A percentile compares a stretch with the other conserved stretches of the same genome.
Conservation (phyloP, 1,284 basidiomycete species). For the Laetiporus sulphureus region DNA sequence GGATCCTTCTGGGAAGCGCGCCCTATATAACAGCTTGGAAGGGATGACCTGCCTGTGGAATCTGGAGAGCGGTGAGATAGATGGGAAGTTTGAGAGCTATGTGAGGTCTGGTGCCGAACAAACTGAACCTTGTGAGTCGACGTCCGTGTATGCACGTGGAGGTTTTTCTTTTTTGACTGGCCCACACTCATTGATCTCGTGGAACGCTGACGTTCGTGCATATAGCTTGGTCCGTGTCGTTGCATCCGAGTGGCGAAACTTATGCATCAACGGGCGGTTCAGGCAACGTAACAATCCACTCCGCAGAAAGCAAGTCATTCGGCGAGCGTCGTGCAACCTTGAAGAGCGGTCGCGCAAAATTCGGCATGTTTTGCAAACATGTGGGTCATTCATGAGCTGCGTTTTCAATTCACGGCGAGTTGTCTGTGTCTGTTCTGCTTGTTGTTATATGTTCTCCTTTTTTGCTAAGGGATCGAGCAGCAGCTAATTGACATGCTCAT, state of each 20-base stretch:
- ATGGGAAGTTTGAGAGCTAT: conserved; percentile 69
- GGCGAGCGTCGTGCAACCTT: conserved; percentile 52
- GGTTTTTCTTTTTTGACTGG: too few species aligned
- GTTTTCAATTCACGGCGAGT: conserved; percentile 2
- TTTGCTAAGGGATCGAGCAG: neutral
- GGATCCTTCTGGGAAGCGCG: conserved; percentile 53
- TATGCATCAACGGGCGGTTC: conserved; percentile 78
- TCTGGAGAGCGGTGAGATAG: conserved; percentile 47
- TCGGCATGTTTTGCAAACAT: conserved; percentile 75
- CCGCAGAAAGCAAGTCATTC: conserved; percentile 52
- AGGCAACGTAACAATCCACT: conserved; percentile 66
- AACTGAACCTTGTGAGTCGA: conserved; percentile 61
- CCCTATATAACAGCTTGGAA: conserved; percentile 75
- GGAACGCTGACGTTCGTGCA: neutral
- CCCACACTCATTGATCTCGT: neutral
- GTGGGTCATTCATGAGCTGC: conserved; percentile 39
- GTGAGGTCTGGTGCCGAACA: conserved; percentile 43
- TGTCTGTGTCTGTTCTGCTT: conserved; percentile 7
- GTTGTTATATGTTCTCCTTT: neutral
- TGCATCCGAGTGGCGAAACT: conserved; percentile 64
- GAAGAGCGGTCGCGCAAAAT: conserved; percentile 69
- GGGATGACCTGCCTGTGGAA: conserved; percentile 74
- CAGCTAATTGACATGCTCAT: neutral
- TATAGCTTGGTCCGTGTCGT: conserved; percentile 74
- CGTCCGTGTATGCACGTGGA: too few species aligned